Base-by-base conservation (phyloP, 2,329 filamentous ascomycete species). In the Aspergillus sp. region DNA sequence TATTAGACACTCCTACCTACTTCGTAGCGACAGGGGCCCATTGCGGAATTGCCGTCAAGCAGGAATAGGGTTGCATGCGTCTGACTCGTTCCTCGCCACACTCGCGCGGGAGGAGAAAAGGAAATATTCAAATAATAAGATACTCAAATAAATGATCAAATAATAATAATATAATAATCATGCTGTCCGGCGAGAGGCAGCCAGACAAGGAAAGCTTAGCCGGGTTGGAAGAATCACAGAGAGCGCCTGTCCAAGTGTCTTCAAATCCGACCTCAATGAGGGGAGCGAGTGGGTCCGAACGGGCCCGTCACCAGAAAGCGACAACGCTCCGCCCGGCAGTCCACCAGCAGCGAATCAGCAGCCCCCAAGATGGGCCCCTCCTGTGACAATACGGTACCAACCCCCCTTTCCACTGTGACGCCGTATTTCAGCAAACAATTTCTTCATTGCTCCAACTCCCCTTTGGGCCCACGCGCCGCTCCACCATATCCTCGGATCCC, bases 401-500 rank as follows among this genome's bases (percentile, higher is more conserved):
- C 56, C 59, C 62, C 54, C 60, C 56, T 55, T 59, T 56, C 56
- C 56, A 39, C 53, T 44, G 20, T 62, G 45, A 50, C 53, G 56
- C 26, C 38, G 51, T 52, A 57, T 61, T 65, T 61, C 62, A 30
- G 51, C 34, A 24, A 36, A 48, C 52, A 41, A 48, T 41, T 49
- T 45, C 20, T 56, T 39, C 47, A 44, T 56, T 48, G 41, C 43
- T 57, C 42, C 51, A 44, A 51, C 44, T 56, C 47, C 45, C 39
- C 55, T 63, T 67, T 62, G 55, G 63, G 61, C 64, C 68, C 66
- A 68, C 67, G 59, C 63, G 60, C 62, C 22, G 65, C 61, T 70
- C 70, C 71, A 72, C 68, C 61, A 56, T 60, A 68, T 66, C 66
- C 69, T 73, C 72, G 71, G 70, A 73, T 71, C 69, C 70, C 72